These are phyloP conservation scores for Flaveria trinervia DNA, from an alignment of 129 eudicot species.

Conservation along the genomic window DNA sequence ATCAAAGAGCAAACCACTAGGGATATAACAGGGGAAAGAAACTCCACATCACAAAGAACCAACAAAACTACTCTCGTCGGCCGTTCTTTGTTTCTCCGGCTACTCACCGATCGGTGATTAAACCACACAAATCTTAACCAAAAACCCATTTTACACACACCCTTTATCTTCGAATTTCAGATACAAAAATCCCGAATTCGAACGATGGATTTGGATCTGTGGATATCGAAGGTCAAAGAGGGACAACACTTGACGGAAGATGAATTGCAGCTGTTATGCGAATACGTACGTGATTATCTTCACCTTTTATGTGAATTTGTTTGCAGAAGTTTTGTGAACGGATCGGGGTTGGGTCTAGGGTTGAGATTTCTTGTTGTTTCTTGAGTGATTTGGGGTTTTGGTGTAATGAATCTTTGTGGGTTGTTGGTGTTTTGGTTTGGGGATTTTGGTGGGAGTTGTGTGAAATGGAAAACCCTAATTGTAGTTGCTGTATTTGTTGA, in stretches of 20 bases:
- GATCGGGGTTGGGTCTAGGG: neutral
- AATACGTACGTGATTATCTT: conserved; percentile 56
- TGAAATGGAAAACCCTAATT: conserved; percentile 33
- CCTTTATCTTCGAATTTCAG: too few species aligned
- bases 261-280: conserved; percentile 97
- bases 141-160: too few species aligned
- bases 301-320: neutral
- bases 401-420: neutral
- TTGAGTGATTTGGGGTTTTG: neutral
- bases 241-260: conserved; percentile 97
- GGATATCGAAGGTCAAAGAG: conserved; percentile 91
- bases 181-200: neutral
- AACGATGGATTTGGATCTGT: conserved; percentile 90
- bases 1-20: neutral
- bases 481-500: conserved; percentile 21
- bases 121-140: too few species aligned
- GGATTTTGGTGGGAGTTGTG: neutral
- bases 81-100: too few species aligned
- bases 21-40: too few species aligned
- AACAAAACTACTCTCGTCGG: neutral
- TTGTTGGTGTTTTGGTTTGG: conserved; percentile 1
- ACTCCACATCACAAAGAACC: neutral
- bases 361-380: conserved; percentile 2
- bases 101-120: too few species aligned
- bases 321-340: neutral